Evolutionary conservation across 345 rosid genomes (phyloP).

Genomic region (Firmiana major): DNA sequence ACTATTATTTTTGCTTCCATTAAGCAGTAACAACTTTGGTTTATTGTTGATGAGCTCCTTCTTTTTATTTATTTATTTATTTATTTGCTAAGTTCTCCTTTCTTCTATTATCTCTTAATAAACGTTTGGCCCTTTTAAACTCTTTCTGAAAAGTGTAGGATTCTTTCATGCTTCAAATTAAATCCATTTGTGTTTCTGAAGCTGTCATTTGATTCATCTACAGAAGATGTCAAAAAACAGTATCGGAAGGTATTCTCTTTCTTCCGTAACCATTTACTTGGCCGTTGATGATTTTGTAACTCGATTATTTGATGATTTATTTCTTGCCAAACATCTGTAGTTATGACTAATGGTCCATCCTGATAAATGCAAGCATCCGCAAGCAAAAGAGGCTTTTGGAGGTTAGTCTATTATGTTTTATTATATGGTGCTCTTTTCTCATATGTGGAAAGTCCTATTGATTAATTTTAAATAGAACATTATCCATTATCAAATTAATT

Average conservation of each 20-base stretch:
- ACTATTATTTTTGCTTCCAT: not conserved
- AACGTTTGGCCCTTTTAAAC: not conserved
- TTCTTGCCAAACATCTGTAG: conserved; percentile 33
- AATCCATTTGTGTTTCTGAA: conserved; percentile 89
- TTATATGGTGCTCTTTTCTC: not conserved
- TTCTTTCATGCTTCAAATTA: conserved; percentile 94
- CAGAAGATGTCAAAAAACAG: conserved; percentile 76
- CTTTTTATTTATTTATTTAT: no score
- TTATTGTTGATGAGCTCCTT: not conserved
- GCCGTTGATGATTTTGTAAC: not conserved
- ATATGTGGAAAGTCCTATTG: not conserved
- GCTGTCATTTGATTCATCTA: conserved; percentile 65
- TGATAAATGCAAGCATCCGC: conserved; percentile 98
- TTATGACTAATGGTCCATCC: conserved; percentile 92
- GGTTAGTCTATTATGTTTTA: conserved; percentile 35
- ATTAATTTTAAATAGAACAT: not conserved
- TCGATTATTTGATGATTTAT: conserved; percentile 7
- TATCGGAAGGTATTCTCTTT: conserved; percentile 74
- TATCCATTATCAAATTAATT: not conserved
- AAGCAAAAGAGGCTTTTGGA: conserved; percentile 96
- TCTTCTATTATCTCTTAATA: not conserved
- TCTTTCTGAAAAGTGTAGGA: conserved; percentile 41
- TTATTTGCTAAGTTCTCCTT: not conserved
- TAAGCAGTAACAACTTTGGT: not conserved
- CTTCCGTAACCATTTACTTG: not conserved